Evolutionary conservation across 2,329 filamentous ascomycete species (phyloP).

Genomic region (Aspergillus alliaceus): DNA sequence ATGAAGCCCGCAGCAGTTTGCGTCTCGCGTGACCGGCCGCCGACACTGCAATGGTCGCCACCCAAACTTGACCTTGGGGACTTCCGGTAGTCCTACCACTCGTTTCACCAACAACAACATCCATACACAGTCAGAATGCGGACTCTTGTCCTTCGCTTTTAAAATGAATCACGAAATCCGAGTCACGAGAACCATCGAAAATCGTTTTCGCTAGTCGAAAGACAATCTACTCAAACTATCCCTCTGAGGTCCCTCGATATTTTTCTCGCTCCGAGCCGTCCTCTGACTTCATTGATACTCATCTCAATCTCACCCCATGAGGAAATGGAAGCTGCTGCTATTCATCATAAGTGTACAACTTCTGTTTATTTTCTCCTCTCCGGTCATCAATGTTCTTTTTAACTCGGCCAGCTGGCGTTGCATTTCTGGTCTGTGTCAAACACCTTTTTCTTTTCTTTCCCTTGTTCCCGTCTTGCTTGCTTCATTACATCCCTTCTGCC

Average conservation of each 20-base stretch:
- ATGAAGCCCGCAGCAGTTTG: slow-evolving; percentile 28
- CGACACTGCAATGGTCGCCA: slow-evolving; percentile 38
- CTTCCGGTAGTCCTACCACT: slow-evolving; percentile 21
- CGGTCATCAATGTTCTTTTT: not conserved
- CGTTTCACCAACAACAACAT: not conserved
- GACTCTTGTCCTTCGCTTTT: not conserved
- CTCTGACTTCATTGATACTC: not conserved
- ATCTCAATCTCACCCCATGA: not conserved
- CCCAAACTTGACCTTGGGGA: slow-evolving; percentile 36
- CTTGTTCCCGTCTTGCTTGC: slow-evolving; percentile 6
- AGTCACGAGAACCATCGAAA: slow-evolving; percentile 5
- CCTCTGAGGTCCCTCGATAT: not conserved
- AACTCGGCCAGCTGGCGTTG: slow-evolving; percentile 8
- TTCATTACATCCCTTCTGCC: slow-evolving; percentile 1
- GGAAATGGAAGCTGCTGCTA: not conserved
- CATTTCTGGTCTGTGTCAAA: slow-evolving; percentile 7
- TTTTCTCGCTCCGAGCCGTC: not conserved
- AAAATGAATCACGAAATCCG: slow-evolving; percentile 7
- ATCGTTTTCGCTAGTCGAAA: slow-evolving; percentile 16
- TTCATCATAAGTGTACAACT: not conserved
- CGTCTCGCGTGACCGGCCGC: slow-evolving; percentile 32
- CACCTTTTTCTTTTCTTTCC: slow-evolving; percentile 7
- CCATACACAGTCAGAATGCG: not conserved
- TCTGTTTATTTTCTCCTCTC: not conserved
- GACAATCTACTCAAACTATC: not conserved